Percentiles rank a stretch among this genome's conserved stretches.
Evolutionary conservation across 202 grass and related monocot species (phyloP).

Genomic region (Saccharum hybrid): DNA sequence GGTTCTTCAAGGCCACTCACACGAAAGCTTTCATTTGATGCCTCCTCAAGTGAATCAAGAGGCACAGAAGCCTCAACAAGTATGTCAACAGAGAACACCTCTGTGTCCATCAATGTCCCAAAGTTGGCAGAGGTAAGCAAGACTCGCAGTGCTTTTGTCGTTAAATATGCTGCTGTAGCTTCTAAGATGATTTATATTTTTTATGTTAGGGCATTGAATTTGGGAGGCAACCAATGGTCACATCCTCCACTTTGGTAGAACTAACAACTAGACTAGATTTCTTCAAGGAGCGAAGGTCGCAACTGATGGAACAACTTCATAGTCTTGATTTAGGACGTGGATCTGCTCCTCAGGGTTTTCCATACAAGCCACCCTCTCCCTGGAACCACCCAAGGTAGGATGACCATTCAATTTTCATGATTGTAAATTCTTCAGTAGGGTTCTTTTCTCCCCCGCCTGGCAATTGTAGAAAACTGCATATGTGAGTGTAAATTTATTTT

Average conservation of each 20-base stretch:
- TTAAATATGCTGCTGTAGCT: conserved; percentile 35
- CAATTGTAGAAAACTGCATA: conserved; percentile 38
- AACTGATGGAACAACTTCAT: conserved; percentile 98
- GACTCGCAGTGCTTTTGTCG: neutral
- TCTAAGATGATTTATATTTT: conserved; percentile 30
- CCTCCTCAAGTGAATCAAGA: conserved; percentile 68
- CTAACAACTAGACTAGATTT: conserved; percentile 98
- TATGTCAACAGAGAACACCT: conserved; percentile 61
- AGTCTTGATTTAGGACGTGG: conserved; percentile 94
- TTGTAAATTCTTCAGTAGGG: conserved; percentile 62
- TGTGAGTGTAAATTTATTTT: conserved; percentile 47
- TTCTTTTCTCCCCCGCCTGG: conserved; percentile 10
- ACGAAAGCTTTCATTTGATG: conserved; percentile 76
- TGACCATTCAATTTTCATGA: conserved; percentile 26
- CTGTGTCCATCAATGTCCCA: conserved; percentile 58
- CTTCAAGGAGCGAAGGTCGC: conserved; percentile 94
- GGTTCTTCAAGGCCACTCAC: conserved; percentile 79
- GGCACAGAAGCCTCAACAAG: conserved; percentile 78
- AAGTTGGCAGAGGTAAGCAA: conserved; percentile 74
- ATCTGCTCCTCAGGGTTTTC: conserved; percentile 64
- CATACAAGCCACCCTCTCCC: conserved; percentile 76
- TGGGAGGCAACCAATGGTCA: conserved; percentile 72
- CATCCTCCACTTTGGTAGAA: conserved; percentile 94
- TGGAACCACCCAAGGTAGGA: conserved; percentile 87
- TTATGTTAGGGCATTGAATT: conserved; percentile 62